Evolutionary conservation across 805 yeast species (phyloP), one percentile per base, ranked within the genome.

Genomic region (Metschnikowia bowlesiae): DNA sequence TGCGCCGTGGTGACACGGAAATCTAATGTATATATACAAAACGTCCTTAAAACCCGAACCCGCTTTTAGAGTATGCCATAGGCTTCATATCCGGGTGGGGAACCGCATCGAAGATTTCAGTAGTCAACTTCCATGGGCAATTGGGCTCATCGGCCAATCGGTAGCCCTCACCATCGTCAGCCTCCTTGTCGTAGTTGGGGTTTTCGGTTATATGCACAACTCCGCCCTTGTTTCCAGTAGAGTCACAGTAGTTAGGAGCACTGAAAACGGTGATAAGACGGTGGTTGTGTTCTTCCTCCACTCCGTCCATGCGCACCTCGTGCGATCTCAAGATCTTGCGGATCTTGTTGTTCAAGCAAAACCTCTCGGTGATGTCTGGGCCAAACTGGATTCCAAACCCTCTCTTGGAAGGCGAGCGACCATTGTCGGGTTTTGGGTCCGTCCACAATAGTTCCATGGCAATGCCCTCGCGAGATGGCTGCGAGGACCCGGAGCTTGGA

Each of bases 391-490:
- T 81, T 31, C 98, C 98, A 50, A 92, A 82, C 39, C 99, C 99
- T 66, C 99, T 81, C 68, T 90, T 90, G 22, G 95, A 87, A 5
- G 94, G 89, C 1, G 89, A 81, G 34, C 96, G 79, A 6, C 98
- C 99, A 16, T 79, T 70, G 11, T 71, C 75, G 0, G 74, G 73
- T 67, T 90, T 97, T 0, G 99, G 99, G 68, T 94, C 99, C 0
- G 97, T 89, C 99, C 99, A 94, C 53, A 94, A 74, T 63, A 94
- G 75, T 63, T 94, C 99, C 97, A 92, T 94, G 67, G 92, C 96
- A 34, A 89, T 74, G 8, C 98, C 98, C 46, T 87, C 89, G 59
- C 85, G 81, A 41, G 96, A 92, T 28, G 98, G 98, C 68, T 89
- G 96, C 22, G 81, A 74, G 16, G 73, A 66, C 1, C 76, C 76